phyloP scores from a whole-genome alignment of 768 basidiomycete genomes.

The Pleurotus ostreatus region DNA sequence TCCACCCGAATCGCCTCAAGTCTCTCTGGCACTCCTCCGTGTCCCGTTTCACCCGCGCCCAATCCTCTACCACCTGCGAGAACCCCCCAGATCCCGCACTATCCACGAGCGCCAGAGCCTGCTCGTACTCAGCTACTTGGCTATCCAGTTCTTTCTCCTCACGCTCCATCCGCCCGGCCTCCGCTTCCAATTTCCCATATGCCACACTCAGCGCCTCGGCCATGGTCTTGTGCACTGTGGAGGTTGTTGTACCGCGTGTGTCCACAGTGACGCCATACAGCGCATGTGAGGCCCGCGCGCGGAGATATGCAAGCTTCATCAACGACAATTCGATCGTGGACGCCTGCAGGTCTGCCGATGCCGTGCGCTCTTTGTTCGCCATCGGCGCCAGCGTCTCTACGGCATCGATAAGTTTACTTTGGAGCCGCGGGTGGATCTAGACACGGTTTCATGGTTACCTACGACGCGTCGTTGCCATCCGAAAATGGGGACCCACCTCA shows the following conservation, averaged over 20 bases:
- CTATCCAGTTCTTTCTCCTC: slow-evolving; percentile 34
- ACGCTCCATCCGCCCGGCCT: slow-evolving; percentile 29
- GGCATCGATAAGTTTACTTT: slow-evolving; percentile 22
- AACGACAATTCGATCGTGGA: slow-evolving; percentile 43
- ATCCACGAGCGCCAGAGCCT: slow-evolving; percentile 37
- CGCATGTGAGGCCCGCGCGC: slow-evolving; percentile 30
- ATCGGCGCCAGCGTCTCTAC: slow-evolving; percentile 23
- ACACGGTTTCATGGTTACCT: not conserved
- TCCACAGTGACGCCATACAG: slow-evolving; percentile 34
- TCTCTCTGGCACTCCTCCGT: slow-evolving; percentile 47
- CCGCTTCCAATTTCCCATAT: slow-evolving; percentile 26
- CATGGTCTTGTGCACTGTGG: slow-evolving; percentile 16
- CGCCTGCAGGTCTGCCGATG: slow-evolving; percentile 35
- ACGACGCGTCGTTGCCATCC: too few relatives aligned
- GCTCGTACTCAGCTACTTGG: slow-evolving; percentile 38
- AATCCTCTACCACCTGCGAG: slow-evolving; percentile 44
- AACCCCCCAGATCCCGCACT: slow-evolving; percentile 35
- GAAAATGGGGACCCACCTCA: slow-evolving; percentile 8
- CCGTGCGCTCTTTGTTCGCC: slow-evolving; percentile 24
- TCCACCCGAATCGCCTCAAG: slow-evolving; percentile 48
- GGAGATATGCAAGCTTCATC: slow-evolving; percentile 44
- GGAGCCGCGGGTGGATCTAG: slow-evolving; percentile 29
- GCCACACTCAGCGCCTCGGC: slow-evolving; percentile 28
- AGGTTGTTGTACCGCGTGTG: slow-evolving; percentile 9
- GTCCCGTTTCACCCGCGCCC: slow-evolving; percentile 41